Evolutionary conservation across 805 yeast genomes (phyloP).

Genomic region (Myxozyma vanderwaltii): DNA sequence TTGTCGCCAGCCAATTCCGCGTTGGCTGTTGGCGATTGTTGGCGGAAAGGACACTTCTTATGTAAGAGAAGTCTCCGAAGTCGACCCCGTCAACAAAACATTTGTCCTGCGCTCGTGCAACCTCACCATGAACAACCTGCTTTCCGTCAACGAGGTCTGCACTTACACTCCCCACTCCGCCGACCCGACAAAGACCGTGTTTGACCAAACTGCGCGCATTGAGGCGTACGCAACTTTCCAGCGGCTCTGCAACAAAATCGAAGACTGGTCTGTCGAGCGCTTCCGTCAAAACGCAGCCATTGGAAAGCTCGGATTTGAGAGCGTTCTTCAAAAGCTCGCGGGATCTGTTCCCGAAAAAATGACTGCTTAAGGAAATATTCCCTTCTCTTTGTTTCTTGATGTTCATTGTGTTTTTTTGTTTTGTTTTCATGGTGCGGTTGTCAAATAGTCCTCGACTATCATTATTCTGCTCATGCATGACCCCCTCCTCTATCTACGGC

Average conservation of each 20-base stretch:
- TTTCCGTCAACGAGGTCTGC: constrained; percentile 87
- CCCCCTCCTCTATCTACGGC: constrained; percentile 3
- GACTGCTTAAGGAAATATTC: too few species aligned
- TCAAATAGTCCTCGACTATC: too few species aligned
- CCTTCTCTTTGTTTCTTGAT: too few species aligned
- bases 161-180: constrained; percentile 67
- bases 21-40: constrained; percentile 71
- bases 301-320: constrained; percentile 84
- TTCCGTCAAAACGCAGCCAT: constrained; percentile 82
- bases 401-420: background rate
- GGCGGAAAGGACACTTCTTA: constrained; percentile 75
- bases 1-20: constrained; percentile 82
- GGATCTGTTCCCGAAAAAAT: constrained; percentile 33
- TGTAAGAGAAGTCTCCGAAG: constrained; percentile 86
- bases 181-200: constrained; percentile 55
- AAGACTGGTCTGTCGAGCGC: constrained; percentile 88
- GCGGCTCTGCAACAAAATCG: constrained; percentile 75
- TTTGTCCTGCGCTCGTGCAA: constrained; percentile 83
- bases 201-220: constrained; percentile 79
- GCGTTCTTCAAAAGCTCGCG: constrained; percentile 56
- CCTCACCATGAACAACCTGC: constrained; percentile 72
- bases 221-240: constrained; percentile 77
- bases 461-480: too few species aligned
- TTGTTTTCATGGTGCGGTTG: too few species aligned
- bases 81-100: constrained; percentile 65